Base-by-base conservation (phyloP, 208 protist species). In the Crithidia mellificae region DNA sequence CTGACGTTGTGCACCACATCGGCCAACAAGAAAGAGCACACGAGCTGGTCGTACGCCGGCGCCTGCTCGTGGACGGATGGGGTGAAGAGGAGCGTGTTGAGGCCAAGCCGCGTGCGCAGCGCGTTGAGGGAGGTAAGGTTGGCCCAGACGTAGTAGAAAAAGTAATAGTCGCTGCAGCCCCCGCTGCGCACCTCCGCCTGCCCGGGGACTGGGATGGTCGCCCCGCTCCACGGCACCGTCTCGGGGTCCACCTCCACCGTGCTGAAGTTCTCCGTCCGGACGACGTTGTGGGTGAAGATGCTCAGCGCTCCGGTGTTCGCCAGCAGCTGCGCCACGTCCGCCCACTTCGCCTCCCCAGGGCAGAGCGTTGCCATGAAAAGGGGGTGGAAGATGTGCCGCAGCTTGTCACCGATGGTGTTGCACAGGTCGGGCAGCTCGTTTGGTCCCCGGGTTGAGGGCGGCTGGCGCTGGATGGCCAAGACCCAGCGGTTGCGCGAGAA, bases 81-180 rank as follows among this genome's bases (percentile, higher is more conserved):
- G 47, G 96, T 92, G 57, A 99, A 97, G 34, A 82, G 78, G 17
- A 97, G 56, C 20, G 81, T 88, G 71, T 95, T 91, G 27, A 95
- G 71, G 6, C 87, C 91, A 6, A 87, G 68, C n/a, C 75, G 71
- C 6, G 56, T 54, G 30, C 98, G 87, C 32, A 99, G 83, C 43
- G 92, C 78, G 77, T 99, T 99, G n/a, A 99, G 91, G 25, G 87
- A 72, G 36, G 74, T 51, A 22, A 99, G 32, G 84, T 99, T 99
- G 57, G 96, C 88, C 85, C 97, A 99, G 54, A 99, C 88, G 80
- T 99, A 99, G 85, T 98, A 98, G 66, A 92, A 92, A 73, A 98
- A 99, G 80, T 99, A 99, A 52, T 91, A 93, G 77, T 99, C 99
- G 54, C 96, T 97, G 57, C 97, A 98, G 70, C 97, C 97, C 25